A percentile compares a stretch with the other conserved stretches of the same genome.
These are phyloP conservation scores for Solanum corneliomulleri DNA, from an alignment of 257 asterid species.

Conservation along the genomic window DNA sequence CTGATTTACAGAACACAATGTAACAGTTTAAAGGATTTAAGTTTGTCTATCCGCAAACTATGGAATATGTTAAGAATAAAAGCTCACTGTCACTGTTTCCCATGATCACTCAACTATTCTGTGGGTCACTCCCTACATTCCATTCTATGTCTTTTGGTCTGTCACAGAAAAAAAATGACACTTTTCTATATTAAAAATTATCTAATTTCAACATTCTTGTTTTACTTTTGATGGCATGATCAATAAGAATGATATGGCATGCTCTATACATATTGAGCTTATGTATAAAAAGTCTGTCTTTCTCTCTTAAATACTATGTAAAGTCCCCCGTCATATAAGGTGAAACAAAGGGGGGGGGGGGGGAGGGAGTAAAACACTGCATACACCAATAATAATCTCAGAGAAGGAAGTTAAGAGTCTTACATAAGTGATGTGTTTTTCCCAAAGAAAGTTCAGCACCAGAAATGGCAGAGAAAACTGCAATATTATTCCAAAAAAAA, in stretches of 20 bases:
- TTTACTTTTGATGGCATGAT: not conserved
- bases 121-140: not conserved
- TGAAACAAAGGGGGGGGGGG: not conserved
- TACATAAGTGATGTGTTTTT: constrained; percentile 76
- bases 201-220: not conserved
- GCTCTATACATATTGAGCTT: not conserved
- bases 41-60: not conserved
- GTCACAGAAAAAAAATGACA: not conserved
- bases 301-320: not conserved
- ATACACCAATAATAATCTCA: not conserved
- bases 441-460: constrained; percentile 75
- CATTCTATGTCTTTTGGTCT: not conserved
- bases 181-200: not conserved
- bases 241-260: not conserved
- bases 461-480: constrained; percentile 90
- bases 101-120: not conserved
- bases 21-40: not conserved
- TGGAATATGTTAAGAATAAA: not conserved
- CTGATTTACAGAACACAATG: not conserved
- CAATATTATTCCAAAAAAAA: constrained; percentile 5
- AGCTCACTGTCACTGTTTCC: not conserved
- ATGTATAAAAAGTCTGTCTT: not conserved
- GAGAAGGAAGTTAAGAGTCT: constrained; percentile 5
- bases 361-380: not conserved
- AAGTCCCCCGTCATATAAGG: not conserved